Conservation (phyloP, 202 grass and related monocot species). For the Panicum hallii region DNA sequence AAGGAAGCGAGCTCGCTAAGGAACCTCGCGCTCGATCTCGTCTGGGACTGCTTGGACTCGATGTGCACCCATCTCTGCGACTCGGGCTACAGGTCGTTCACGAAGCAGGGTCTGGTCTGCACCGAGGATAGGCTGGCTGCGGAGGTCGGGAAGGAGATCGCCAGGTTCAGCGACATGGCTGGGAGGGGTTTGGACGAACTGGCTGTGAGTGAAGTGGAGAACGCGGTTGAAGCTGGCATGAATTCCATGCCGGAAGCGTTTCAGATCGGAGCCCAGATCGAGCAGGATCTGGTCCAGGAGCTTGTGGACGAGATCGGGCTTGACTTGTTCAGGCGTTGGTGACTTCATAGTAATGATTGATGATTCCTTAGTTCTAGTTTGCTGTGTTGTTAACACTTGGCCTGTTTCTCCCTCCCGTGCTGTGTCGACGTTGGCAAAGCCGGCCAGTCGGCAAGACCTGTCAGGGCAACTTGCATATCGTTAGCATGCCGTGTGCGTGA, state of each 20-base stretch:
- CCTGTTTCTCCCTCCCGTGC: neutral
- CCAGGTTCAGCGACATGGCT: constrained; percentile 23
- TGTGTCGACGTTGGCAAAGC: neutral
- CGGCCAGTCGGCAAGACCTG: neutral
- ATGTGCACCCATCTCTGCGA: constrained; percentile 46
- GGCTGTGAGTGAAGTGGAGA: constrained; percentile 56
- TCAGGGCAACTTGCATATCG: neutral
- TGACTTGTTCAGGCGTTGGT: constrained; percentile 37
- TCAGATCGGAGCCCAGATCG: constrained; percentile 63
- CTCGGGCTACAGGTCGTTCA: constrained; percentile 64
- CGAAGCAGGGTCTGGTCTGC: constrained; percentile 26
- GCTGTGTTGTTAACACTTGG: neutral
- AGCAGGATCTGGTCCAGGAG: constrained; percentile 61
- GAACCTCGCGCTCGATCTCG: constrained; percentile 45
- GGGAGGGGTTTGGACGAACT: constrained; percentile 55
- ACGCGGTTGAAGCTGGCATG: constrained; percentile 25
- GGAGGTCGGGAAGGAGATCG: constrained; percentile 54
- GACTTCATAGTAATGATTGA: neutral
- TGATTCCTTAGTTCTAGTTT: neutral
- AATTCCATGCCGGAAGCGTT: constrained; percentile 26
- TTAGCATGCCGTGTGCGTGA: neutral
- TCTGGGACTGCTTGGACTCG: constrained; percentile 62
- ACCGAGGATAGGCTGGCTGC: constrained; percentile 62
- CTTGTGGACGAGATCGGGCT: constrained; percentile 56
- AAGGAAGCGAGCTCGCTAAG: neutral